Conservation (phyloP, 805 yeast genomes). For the Metschnikowia picachoensis region DNA sequence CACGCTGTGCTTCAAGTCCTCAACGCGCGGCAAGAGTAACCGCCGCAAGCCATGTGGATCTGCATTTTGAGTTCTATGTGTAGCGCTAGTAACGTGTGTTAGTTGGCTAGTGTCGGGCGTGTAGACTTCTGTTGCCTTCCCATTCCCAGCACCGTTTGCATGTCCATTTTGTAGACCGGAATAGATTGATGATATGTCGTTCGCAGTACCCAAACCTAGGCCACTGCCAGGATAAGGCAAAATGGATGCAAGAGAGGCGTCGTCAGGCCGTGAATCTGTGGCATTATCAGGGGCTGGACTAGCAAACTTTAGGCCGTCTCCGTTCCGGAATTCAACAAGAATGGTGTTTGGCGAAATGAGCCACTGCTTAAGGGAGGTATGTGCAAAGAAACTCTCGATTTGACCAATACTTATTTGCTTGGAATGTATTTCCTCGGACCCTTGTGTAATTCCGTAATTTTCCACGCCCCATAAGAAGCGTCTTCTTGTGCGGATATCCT, state of each 20-base stretch:
- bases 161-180: constrained; percentile 25
- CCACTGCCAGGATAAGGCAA: constrained; percentile 7
- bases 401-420: constrained; percentile 16
- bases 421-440: not conserved
- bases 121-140: not conserved
- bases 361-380: constrained; percentile 29
- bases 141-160: not conserved
- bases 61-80: not conserved
- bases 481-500: constrained; percentile 25
- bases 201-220: constrained; percentile 38
- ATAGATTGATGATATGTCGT: constrained; percentile 40
- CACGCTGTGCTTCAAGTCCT: constrained; percentile 16
- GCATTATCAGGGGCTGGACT: not conserved
- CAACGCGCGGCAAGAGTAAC: constrained; percentile 14
- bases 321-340: constrained; percentile 11
- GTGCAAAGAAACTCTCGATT: constrained; percentile 27
- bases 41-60: not conserved
- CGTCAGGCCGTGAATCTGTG: not conserved
- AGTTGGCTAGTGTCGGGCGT: constrained; percentile 14
- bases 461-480: not conserved
- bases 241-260: not conserved
- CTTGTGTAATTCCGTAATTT: too few relatives aligned
- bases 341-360: constrained; percentile 27
- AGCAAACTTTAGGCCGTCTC: not conserved
- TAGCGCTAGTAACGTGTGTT: constrained; percentile 10